A percentile compares a stretch with the other conserved stretches of the same genome.
Evolutionary conservation across 2,329 filamentous ascomycete genomes (phyloP).

Genomic region (Claviceps pusilla): DNA sequence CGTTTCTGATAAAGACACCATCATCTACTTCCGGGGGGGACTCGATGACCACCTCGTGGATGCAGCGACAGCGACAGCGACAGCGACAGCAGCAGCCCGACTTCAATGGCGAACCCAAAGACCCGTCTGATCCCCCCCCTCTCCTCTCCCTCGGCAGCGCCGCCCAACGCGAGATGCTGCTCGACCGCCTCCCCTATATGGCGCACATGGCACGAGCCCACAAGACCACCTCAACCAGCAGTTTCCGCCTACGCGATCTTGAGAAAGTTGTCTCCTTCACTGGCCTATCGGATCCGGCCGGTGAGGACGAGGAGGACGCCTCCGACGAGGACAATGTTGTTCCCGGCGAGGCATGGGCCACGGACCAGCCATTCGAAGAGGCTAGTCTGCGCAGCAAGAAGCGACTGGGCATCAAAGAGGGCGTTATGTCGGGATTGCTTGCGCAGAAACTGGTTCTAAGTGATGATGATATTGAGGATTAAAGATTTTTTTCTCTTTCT

Average conservation of each 20-base stretch:
- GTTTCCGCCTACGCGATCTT: slow-evolving; percentile 36
- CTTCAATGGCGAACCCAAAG: not conserved
- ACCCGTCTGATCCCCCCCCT: slow-evolving; percentile 16
- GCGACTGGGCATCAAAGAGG: slow-evolving; percentile 20
- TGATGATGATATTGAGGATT: slow-evolving; percentile 75
- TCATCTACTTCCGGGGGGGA: slow-evolving; percentile 5
- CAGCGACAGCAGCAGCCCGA: slow-evolving; percentile 7
- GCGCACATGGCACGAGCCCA: slow-evolving; percentile 43
- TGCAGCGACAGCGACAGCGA: slow-evolving; percentile 20
- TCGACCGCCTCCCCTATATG: slow-evolving; percentile 81
- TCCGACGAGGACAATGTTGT: slow-evolving; percentile 27
- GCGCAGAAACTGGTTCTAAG: slow-evolving; percentile 57
- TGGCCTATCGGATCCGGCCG: slow-evolving; percentile 37
- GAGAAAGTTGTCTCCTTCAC: slow-evolving; percentile 55
- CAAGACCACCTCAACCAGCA: slow-evolving; percentile 16
- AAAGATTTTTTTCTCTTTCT: not conserved
- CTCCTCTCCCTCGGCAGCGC: slow-evolving; percentile 48
- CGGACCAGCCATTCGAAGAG: slow-evolving; percentile 44
- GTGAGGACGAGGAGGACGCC: slow-evolving; percentile 20
- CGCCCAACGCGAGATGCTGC: slow-evolving; percentile 57
- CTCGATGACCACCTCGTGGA: slow-evolving; percentile 16
- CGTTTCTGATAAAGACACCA: slow-evolving; percentile 30
- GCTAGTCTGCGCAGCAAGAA: slow-evolving; percentile 33
- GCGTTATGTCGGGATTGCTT: slow-evolving; percentile 26
- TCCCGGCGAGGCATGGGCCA: slow-evolving; percentile 41